Evolutionary conservation across 768 basidiomycete species (phyloP).

Genomic region (Phylloporus scabripes): DNA sequence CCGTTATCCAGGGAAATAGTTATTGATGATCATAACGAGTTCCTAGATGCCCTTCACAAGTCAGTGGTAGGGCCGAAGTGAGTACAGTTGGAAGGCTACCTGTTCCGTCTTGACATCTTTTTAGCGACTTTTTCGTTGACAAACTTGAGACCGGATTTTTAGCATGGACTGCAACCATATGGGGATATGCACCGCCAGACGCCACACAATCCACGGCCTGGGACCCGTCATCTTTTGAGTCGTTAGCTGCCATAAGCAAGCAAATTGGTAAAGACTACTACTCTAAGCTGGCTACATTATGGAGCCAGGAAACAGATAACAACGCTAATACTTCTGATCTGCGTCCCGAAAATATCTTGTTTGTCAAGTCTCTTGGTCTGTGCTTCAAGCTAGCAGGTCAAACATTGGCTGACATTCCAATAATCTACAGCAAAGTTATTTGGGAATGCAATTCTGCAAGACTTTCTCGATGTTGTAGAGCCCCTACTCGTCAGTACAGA

Average conservation of each 20-base stretch:
- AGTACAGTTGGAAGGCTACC: slow-evolving; percentile 7
- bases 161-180: slow-evolving; percentile 59
- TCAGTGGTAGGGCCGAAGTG: slow-evolving; percentile 36
- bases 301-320: slow-evolving; percentile 77
- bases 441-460: slow-evolving; percentile 46
- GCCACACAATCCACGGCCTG: slow-evolving; percentile 37
- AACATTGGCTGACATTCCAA: slow-evolving; percentile 29
- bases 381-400: slow-evolving; percentile 33
- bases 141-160: slow-evolving; percentile 76
- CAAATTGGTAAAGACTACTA: slow-evolving; percentile 53
- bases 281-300: slow-evolving; percentile 52
- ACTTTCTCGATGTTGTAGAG: slow-evolving; percentile 52
- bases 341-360: slow-evolving; percentile 46
- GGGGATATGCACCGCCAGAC: slow-evolving; percentile 47
- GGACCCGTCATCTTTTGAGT: slow-evolving; percentile 48
- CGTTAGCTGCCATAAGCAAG: slow-evolving; percentile 47
- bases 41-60: slow-evolving; percentile 43
- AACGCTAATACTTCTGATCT: slow-evolving; percentile 48
- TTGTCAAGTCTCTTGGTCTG: slow-evolving; percentile 46
- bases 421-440: slow-evolving; percentile 57
- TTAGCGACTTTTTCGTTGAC: slow-evolving; percentile 56
- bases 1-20: slow-evolving; percentile 47
- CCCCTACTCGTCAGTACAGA: slow-evolving; percentile 58
- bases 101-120: not conserved
- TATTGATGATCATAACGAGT: slow-evolving; percentile 44